Evolutionary conservation across 208 protist species (phyloP).

Genomic region (Trypanosoma avium): DNA sequence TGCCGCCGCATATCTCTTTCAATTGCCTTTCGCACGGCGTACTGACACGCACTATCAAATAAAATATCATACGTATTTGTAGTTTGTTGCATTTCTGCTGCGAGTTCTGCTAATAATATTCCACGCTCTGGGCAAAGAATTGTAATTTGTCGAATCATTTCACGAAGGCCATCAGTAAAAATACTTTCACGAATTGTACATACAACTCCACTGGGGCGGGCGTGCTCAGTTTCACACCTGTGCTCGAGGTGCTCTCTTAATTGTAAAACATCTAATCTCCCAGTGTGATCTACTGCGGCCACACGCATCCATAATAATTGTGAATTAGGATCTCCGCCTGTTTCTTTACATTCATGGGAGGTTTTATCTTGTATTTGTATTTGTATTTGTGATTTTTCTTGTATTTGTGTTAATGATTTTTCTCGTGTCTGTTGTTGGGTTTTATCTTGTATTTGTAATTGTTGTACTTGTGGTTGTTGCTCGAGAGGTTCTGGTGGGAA

Average conservation of each 20-base stretch:
- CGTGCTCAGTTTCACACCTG: slow-evolving; percentile 58
- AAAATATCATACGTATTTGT: slow-evolving; percentile 84
- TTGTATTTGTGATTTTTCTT: no score
- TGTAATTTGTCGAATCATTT: slow-evolving; percentile 87
- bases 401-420: no score
- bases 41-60: slow-evolving; percentile 83
- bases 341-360: neutral
- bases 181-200: slow-evolving; percentile 79
- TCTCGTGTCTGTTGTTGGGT: neutral
- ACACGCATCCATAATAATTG: slow-evolving; percentile 49
- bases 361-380: neutral
- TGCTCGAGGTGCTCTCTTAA: slow-evolving; percentile 74
- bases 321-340: neutral
- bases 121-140: slow-evolving; percentile 86
- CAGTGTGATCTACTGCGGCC: slow-evolving; percentile 51
- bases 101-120: slow-evolving; percentile 69
- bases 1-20: slow-evolving; percentile 73
- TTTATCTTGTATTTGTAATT: neutral
- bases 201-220: slow-evolving; percentile 58
- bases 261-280: slow-evolving; percentile 65
- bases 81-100: slow-evolving; percentile 56
- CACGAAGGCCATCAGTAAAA: slow-evolving; percentile 69
- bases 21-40: slow-evolving; percentile 86
- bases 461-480: neutral
- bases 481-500: slow-evolving; percentile 40